phyloP scores from a whole-genome alignment of 2,329 filamentous ascomycete genomes.

The Xylogone sp. region DNA sequence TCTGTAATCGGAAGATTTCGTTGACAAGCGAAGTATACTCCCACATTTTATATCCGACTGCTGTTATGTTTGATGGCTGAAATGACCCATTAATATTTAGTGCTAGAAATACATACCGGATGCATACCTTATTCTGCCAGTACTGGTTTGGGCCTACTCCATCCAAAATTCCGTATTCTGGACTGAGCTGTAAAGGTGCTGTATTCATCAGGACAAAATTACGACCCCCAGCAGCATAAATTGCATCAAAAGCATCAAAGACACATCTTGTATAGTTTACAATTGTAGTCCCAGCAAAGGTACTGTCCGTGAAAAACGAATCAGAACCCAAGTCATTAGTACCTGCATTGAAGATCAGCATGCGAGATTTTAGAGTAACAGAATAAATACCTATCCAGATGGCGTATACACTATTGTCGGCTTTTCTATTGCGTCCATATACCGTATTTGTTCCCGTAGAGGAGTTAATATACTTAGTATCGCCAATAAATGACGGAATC shows the following conservation, averaged over 20 bases:
- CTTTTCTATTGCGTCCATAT: slow-evolving; percentile 36
- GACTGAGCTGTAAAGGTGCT: slow-evolving; percentile 59
- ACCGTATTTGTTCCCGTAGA: slow-evolving; percentile 15
- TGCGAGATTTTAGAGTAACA: too few species aligned
- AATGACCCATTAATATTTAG: not conserved
- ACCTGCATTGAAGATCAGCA: slow-evolving; percentile 23
- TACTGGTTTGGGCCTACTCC: slow-evolving; percentile 36
- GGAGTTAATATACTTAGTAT: slow-evolving; percentile 28
- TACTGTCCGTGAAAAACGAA: slow-evolving; percentile 60
- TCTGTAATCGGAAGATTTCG: slow-evolving; percentile 41
- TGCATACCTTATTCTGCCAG: slow-evolving; percentile 27
- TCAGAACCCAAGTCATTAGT: slow-evolving; percentile 68
- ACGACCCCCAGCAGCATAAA: slow-evolving; percentile 61
- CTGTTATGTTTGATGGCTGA: slow-evolving; percentile 37
- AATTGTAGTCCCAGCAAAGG: slow-evolving; percentile 53
- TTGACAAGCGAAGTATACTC: slow-evolving; percentile 44
- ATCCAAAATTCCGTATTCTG: slow-evolving; percentile 52
- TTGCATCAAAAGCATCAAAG: slow-evolving; percentile 52
- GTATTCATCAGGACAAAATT: slow-evolving; percentile 67
- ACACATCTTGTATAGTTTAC: slow-evolving; percentile 62
- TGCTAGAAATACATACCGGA: not conserved
- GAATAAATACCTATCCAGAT: slow-evolving; percentile 59
- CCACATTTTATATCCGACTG: slow-evolving; percentile 38
- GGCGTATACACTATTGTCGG: slow-evolving; percentile 61
- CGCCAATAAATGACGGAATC: slow-evolving; percentile 48